A percentile compares a stretch with the other conserved stretches of the same genome.
Conservation (phyloP, 805 yeast genomes). For the Lipomyces kockii region DNA sequence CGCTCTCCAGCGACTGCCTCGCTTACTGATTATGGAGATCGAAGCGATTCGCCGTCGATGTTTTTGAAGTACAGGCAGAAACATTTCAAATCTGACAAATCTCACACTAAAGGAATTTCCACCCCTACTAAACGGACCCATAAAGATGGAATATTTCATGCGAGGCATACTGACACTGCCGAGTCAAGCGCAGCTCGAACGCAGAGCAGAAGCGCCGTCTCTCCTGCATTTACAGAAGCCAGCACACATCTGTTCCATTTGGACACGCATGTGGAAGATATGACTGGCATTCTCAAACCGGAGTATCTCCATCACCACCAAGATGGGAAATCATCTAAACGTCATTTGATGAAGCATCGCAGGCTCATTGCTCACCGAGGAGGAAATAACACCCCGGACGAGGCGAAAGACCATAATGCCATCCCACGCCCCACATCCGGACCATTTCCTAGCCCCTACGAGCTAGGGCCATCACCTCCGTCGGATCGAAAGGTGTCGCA, state of each 20-base stretch:
- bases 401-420: conserved; percentile 32
- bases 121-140: not conserved
- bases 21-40: not conserved
- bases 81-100: not conserved
- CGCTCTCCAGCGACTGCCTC: not conserved
- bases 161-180: not conserved
- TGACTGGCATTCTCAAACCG: conserved; percentile 55
- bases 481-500: not conserved
- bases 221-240: not conserved
- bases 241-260: conserved; percentile 40
- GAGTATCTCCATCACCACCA: conserved; percentile 17
- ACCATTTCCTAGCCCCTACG: conserved; percentile 1
- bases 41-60: conserved; percentile 5
- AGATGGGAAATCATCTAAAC: conserved; percentile 29
- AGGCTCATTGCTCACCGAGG: conserved; percentile 37
- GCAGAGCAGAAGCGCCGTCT: not conserved
- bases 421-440: conserved; percentile 15
- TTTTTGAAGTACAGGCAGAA: conserved; percentile 9
- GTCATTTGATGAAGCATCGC: conserved; percentile 39
- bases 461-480: conserved; percentile 11
- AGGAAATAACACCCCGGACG: conserved; percentile 12
- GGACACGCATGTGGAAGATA: conserved; percentile 56
- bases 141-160: conserved; percentile 1
- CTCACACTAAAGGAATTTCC: not conserved
- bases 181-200: not conserved